Evolutionary conservation across 2,329 filamentous ascomycete genomes (phyloP), one percentile per base, ranked within the genome.

Genomic region (Microcyclospora pomicola): DNA sequence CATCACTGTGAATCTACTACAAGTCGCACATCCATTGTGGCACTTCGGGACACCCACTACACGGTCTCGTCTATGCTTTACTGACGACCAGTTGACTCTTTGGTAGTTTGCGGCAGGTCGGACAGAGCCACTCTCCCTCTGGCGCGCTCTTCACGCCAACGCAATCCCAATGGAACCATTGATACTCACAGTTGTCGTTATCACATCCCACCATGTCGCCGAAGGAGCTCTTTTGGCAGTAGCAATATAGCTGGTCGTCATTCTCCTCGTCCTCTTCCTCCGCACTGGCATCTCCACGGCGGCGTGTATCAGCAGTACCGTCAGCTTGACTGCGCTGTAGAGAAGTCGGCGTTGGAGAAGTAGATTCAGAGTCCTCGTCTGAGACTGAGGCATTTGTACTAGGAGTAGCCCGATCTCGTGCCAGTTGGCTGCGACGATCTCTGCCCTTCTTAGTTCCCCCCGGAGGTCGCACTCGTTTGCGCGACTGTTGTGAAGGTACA

Each of bases 161-260:
- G 44, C 67, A 70, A 42, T 62, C 76, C 80, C 82, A 91, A 62
- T 91, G 83, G 59, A 91, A 91, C 83, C 83, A 91, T 62, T 91
- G 82, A 53, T 75, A 82, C 34, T 77, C 76, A 60, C 83, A 91
- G 47, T 78, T 71, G 41, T 81, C 76, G 58, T 88, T 88, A 64
- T 91, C 83, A 63, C 83, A 91, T 24, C 82, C 83, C 45, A 91
- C 82, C 83, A 91, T 91, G 54, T 88, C 80, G 43, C 83, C 83
- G 54, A 82, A 86, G 59, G 80, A 85, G 47, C 87, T 80, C 50
- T 81, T 81, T 57, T 87, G 80, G 59, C 83, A 91, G 24, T 80
- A 69, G 62, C 83, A 91, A 62, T 91, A 91, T 58, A 84, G 67
- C 41, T 64, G 82, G 12, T 59, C 47, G 59, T 67, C 56, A 48